Percentiles rank a stretch among this genome's conserved stretches.
These are phyloP conservation scores for Lolium multiflorum DNA, from an alignment of 176 grass and related monocot species.

Conservation along the genomic window DNA sequence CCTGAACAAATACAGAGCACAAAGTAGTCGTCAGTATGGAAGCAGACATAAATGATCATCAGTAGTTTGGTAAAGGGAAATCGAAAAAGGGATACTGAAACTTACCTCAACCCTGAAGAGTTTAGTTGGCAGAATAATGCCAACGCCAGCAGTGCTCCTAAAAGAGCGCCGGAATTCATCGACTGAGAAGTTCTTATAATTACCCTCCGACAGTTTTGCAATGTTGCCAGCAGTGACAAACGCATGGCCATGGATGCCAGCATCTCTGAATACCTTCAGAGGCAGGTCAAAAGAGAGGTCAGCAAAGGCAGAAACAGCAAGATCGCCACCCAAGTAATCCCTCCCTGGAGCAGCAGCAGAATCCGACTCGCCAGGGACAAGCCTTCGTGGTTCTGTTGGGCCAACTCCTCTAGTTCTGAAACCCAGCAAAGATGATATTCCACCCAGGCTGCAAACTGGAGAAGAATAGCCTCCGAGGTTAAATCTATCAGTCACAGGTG, in stretches of 20 bases:
- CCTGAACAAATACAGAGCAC: constrained; percentile 47
- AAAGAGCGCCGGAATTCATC: constrained; percentile 57
- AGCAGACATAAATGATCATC: not conserved
- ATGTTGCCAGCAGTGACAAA: constrained; percentile 80
- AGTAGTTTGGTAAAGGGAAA: not conserved
- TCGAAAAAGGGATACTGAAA: not conserved
- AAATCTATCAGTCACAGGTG: constrained; percentile 77
- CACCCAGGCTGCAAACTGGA: constrained; percentile 72
- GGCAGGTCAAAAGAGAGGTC: constrained; percentile 93
- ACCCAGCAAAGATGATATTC: constrained; percentile 75
- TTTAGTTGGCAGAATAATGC: constrained; percentile 88
- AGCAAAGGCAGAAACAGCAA: constrained; percentile 85
- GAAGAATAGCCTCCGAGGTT: constrained; percentile 80
- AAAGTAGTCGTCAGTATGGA: not conserved
- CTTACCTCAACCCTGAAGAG: constrained; percentile 87
- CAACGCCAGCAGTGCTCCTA: constrained; percentile 81
- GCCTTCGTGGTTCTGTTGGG: constrained; percentile 65
- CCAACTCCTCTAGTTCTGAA: constrained; percentile 84
- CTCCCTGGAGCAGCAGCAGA: constrained; percentile 39
- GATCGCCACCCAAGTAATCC: constrained; percentile 78
- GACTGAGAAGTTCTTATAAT: constrained; percentile 73
- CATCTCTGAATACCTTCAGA: constrained; percentile 72
- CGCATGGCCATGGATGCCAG: constrained; percentile 83
- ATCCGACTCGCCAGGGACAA: constrained; percentile 46
- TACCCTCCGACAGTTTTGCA: constrained; percentile 59